These are phyloP conservation scores for Psilocybe azurescens DNA, from an alignment of 768 basidiomycete genomes.

Conservation along the genomic window DNA sequence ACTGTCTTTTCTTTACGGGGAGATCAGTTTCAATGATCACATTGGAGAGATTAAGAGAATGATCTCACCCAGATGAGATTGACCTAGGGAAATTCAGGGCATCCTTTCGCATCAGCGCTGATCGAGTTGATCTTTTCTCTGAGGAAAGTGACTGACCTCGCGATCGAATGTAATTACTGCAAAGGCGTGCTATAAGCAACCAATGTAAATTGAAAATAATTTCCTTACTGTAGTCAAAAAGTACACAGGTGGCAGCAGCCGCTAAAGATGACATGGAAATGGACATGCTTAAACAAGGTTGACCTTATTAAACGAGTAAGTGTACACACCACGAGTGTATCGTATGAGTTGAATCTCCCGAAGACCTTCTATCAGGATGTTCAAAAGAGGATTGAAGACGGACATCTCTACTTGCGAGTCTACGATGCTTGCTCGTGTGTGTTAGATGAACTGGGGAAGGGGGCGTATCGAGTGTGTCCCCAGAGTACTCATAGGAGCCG, in stretches of 20 bases:
- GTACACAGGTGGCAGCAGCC: not conserved
- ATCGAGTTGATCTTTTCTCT: not conserved
- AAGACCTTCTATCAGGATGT: not conserved
- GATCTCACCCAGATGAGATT: conserved; percentile 1
- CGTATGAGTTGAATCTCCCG: not conserved
- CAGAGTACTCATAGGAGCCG: not conserved
- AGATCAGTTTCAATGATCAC: not conserved
- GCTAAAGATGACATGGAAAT: not conserved
- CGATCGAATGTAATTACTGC: too few relatives aligned
- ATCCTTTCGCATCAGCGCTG: too few relatives aligned
- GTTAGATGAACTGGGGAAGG: too few relatives aligned
- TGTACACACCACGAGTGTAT: not conserved
- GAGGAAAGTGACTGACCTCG: not conserved
- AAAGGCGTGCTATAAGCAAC: too few relatives aligned
- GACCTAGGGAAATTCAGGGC: not conserved
- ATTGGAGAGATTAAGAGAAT: too few relatives aligned
- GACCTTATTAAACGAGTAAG: not conserved
- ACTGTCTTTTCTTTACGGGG: not conserved
- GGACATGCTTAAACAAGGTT: too few relatives aligned
- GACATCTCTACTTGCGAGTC: not conserved
- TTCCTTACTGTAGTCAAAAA: not conserved
- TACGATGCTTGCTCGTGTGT: too few relatives aligned
- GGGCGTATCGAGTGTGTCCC: too few relatives aligned
- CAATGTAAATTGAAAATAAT: too few relatives aligned
- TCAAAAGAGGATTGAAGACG: not conserved